Percentiles rank a stretch among this genome's conserved stretches.
phyloP scores from a whole-genome alignment of 2,329 filamentous ascomycete species.

The Calonectria multiphialidica region DNA sequence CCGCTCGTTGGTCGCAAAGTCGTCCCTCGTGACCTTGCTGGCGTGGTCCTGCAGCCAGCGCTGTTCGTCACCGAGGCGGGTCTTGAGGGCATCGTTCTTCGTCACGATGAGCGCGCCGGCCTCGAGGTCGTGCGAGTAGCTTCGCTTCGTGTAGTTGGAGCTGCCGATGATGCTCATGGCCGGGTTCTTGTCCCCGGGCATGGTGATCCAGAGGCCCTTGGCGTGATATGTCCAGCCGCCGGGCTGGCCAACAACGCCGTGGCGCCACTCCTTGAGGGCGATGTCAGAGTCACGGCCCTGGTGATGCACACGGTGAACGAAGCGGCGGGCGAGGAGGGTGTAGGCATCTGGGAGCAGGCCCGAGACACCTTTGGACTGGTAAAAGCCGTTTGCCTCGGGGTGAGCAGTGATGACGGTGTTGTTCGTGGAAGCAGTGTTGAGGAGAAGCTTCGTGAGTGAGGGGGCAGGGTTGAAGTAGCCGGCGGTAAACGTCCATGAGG shows the following conservation, averaged over 20 bases:
- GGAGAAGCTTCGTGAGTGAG: constrained; percentile 81
- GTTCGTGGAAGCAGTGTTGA: constrained; percentile 75
- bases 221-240: constrained; percentile 98
- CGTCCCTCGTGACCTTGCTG: constrained; percentile 75
- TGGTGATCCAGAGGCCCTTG: constrained; percentile 92
- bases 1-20: constrained; percentile 85
- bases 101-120: constrained; percentile 90
- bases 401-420: constrained; percentile 94
- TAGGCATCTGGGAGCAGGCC: constrained; percentile 94
- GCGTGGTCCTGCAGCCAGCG: constrained; percentile 84
- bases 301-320: constrained; percentile 72
- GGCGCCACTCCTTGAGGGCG: constrained; percentile 87
- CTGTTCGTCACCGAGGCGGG: constrained; percentile 82
- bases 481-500: constrained; percentile 95
- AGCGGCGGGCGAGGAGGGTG: constrained; percentile 86
- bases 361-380: constrained; percentile 86
- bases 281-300: constrained; percentile 68
- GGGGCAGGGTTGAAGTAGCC: constrained; percentile 99
- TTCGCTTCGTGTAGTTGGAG: constrained; percentile 95
- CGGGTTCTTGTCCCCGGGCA: constrained; percentile 74
- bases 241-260: constrained; percentile 82
- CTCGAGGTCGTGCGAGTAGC: constrained; percentile 92
- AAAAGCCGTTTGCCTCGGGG: constrained; percentile 96
- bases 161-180: constrained; percentile 88
- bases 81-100: constrained; percentile 77